Evolutionary conservation across 1,284 basidiomycete genomes (phyloP).

Genomic region (Melampsora larici-populina): DNA sequence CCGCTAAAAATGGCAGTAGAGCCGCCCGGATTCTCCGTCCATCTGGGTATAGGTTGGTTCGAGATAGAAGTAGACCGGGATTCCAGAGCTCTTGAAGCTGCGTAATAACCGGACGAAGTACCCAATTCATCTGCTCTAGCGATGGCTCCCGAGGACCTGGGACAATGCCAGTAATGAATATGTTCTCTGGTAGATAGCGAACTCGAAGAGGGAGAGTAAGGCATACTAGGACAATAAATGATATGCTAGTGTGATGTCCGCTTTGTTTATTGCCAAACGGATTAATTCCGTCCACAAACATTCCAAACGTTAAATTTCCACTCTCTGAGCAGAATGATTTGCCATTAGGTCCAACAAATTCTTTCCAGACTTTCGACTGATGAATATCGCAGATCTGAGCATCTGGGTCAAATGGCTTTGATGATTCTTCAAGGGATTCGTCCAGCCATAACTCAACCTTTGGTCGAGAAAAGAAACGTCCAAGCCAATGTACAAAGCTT

Average conservation of each 20-base stretch:
- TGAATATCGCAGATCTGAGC: constrained; percentile 12
- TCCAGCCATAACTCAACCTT: neutral
- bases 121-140: too few relatives aligned
- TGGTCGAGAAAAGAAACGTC: neutral
- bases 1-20: constrained; percentile 20
- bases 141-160: constrained; percentile 47
- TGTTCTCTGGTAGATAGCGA: constrained; percentile 53
- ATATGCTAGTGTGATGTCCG: too few relatives aligned
- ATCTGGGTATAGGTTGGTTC: neutral
- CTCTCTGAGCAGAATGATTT: constrained; percentile 7
- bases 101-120: constrained; percentile 9
- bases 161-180: constrained; percentile 55
- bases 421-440: neutral
- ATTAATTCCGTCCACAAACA: constrained; percentile 33
- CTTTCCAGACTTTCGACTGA: constrained; percentile 15
- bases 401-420: neutral
- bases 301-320: constrained; percentile 17
- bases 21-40: neutral
- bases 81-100: neutral
- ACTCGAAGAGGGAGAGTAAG: constrained; percentile 47
- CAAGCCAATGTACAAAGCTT: constrained; percentile 6
- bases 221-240: constrained; percentile 13
- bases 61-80: constrained; percentile 12
- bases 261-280: constrained; percentile 25
- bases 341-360: constrained; percentile 25